Conservation (phyloP, 169 alveolate genomes). For the Plasmodium malariae region DNA sequence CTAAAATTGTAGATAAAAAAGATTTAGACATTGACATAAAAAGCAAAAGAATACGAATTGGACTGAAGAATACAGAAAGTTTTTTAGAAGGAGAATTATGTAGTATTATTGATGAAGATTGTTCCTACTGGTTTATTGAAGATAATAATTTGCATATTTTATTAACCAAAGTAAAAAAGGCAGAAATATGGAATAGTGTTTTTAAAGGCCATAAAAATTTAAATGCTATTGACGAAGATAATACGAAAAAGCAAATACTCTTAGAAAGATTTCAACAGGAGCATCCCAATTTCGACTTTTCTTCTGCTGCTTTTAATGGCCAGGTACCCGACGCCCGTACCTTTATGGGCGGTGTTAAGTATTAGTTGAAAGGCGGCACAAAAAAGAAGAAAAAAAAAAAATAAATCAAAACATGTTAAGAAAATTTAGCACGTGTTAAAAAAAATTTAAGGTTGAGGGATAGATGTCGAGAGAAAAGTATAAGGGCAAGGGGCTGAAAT, state of each 20-base stretch:
- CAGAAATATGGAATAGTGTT: slow-evolving; percentile 63
- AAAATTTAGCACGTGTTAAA: too few relatives aligned
- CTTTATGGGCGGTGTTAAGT: slow-evolving; percentile 80
- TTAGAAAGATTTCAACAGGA: slow-evolving; percentile 86
- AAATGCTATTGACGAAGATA: slow-evolving; percentile 73
- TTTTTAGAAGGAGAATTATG: slow-evolving; percentile 68
- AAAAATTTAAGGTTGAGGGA: too few relatives aligned
- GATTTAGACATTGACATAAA: slow-evolving; percentile 37
- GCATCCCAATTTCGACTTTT: slow-evolving; percentile 86
- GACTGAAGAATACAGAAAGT: slow-evolving; percentile 39
- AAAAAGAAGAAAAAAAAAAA: neutral
- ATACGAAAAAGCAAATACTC: slow-evolving; percentile 79
- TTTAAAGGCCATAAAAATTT: slow-evolving; percentile 71
- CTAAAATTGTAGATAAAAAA: slow-evolving; percentile 43
- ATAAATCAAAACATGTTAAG: too few relatives aligned
- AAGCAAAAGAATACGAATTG: slow-evolving; percentile 56
- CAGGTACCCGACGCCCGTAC: slow-evolving; percentile 87
- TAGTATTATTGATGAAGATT: slow-evolving; percentile 58
- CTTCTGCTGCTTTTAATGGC: slow-evolving; percentile 85
- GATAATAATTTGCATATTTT: slow-evolving; percentile 69
- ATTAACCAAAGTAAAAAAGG: slow-evolving; percentile 61
- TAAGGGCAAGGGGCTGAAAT: too few relatives aligned
- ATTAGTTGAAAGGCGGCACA: neutral
- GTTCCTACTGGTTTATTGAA: slow-evolving; percentile 76
- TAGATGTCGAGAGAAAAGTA: too few relatives aligned